Evolutionary conservation across 352 stramenopile species (phyloP).

Genomic region (Plasmopara muralis): DNA sequence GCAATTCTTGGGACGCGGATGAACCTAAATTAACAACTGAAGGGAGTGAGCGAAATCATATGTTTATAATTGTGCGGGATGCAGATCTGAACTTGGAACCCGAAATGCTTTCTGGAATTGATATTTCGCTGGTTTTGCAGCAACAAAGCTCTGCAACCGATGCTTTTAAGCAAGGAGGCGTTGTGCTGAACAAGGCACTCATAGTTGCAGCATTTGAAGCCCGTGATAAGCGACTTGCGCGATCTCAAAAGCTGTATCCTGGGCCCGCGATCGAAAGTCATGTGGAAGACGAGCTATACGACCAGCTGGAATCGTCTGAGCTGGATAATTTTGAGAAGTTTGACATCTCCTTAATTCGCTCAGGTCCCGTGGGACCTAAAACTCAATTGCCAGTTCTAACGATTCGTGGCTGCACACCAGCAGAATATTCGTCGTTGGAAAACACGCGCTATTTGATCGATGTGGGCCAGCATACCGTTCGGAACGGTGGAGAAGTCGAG

Average conservation of each 20-base stretch:
- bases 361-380: conserved; percentile 27
- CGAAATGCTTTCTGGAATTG: conserved; percentile 50
- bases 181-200: conserved; percentile 31
- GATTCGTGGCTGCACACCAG: conserved; percentile 75
- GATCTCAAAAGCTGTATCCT: conserved; percentile 39
- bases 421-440: conserved; percentile 74
- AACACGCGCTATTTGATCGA: conserved; percentile 83
- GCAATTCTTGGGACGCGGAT: conserved; percentile 76
- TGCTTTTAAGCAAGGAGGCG: conserved; percentile 28
- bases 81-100: conserved; percentile 47
- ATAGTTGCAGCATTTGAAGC: conserved; percentile 58
- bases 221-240: conserved; percentile 47
- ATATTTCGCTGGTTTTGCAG: conserved; percentile 67
- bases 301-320: conserved; percentile 36
- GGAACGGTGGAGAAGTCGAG: conserved; percentile 80
- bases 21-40: conserved; percentile 33
- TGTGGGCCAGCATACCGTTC: conserved; percentile 81
- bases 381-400: conserved; percentile 55
- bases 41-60: conserved; percentile 48
- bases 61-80: conserved; percentile 72
- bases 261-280: conserved; percentile 33
- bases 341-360: conserved; percentile 60
- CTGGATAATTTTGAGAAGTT: conserved; percentile 76
- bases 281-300: conserved; percentile 29
- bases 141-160: conserved; percentile 33